phyloP scores from a whole-genome alignment of 192 early-diverging fungal genomes.

The Coemansia sp. region DNA sequence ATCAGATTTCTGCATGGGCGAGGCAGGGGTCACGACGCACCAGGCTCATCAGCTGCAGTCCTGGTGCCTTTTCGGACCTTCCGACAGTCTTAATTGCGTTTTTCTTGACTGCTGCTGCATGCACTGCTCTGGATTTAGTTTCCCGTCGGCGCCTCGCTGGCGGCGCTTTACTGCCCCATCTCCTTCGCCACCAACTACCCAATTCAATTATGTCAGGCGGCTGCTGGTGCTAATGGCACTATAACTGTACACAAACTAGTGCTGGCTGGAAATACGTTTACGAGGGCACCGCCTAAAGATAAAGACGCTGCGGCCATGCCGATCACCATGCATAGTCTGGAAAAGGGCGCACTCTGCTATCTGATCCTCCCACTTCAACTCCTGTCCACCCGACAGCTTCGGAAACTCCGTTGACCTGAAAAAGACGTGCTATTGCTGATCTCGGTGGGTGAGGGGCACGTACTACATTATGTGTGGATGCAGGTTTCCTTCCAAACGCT shows the following conservation, averaged over 20 bases:
- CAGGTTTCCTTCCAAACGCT: neutral
- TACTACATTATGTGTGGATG: neutral
- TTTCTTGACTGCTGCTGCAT: neutral
- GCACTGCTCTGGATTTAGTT: neutral
- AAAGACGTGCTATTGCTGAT: neutral
- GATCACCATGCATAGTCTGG: neutral
- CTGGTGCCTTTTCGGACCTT: constrained; percentile 1
- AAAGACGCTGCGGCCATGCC: neutral
- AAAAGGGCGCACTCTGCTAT: neutral
- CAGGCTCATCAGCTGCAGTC: constrained; percentile 8
- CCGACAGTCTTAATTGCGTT: constrained; percentile 1
- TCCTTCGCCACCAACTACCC: neutral
- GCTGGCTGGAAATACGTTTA: neutral
- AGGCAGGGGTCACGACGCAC: constrained; percentile 2
- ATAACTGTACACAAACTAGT: neutral
- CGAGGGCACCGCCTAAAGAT: neutral
- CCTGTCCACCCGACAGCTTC: neutral
- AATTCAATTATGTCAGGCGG: neutral
- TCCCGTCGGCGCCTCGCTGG: constrained; percentile 8
- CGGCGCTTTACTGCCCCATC: constrained; percentile 1
- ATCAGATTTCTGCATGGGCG: constrained; percentile 4
- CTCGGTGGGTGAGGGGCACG: neutral
- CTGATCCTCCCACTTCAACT: neutral
- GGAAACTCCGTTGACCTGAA: neutral
- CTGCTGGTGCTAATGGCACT: no score